These are phyloP conservation scores for slime mould (Dictyostelium discoideum) DNA, from an alignment of 78 protist species.

Conservation along the genomic window dicty_2.7 NC_007091.3:1843001-1843500, in stretches of 20 bases:
- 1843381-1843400: constrained; percentile 12
- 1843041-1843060: constrained; percentile 81
- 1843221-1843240: not conserved
- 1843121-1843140: constrained; percentile 76
- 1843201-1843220: not conserved
- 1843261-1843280: constrained; percentile 65
- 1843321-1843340: constrained; percentile 31
- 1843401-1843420: constrained; percentile 50
- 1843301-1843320: constrained; percentile 49
- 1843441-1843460: not conserved
- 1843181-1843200: not conserved
- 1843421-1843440: not conserved
- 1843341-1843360: constrained; percentile 38
- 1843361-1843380: not conserved
- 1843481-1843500: not conserved
- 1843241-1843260: not conserved
- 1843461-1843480: not conserved
- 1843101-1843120: constrained; percentile 77
- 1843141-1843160: constrained; percentile 31
- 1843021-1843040: constrained; percentile 78
- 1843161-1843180: not conserved
- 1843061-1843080: constrained; percentile 79
- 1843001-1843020: constrained; percentile 59
- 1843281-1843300: constrained; percentile 31
- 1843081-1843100: constrained; percentile 80